Base-by-base conservation (phyloP, 2,329 filamentous ascomycete species). In the Tolypocladium inflatum region DNA sequence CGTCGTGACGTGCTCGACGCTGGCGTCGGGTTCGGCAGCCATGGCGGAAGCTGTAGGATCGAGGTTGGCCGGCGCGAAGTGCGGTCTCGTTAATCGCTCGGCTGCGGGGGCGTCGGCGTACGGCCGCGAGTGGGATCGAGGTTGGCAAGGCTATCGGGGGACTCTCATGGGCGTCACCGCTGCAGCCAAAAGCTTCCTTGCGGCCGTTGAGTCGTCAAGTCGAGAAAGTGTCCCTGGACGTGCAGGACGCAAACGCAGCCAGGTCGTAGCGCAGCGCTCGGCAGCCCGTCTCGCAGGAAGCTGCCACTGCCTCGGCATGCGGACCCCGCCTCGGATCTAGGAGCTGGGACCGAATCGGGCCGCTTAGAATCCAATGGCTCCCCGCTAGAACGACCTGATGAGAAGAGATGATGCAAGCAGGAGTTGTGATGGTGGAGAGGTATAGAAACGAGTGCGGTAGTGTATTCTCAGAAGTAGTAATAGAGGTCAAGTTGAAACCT, bases 1-100 rank as follows among this genome's bases (percentile, higher is more conserved):
- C 11, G 62, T 54, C 51, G 61, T 45, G 55, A 58, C 33, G 33
- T 59, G 39, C 50, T 57, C 57, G 45, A 54, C 45, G 53, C 55
- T 60, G 37, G 48, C 41, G 54, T 57, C 61, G 58, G 55, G 48
- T 26, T 21, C 37, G 39, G 57, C 15, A 52, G 57, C 35, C 57
- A 58, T 58, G 37, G 43, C 17, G n/a, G 45, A 9, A 30, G 23
- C 7, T 33, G 23, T 30, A 19, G 23, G 43, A 30, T 48, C 21
- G 10, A 7, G 13, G 13, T 4, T 0, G 43, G 23, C 8, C 26
- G 26, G 26, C 19, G 45, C 10, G 6, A 43, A 23, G n/a, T 4
- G 43, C 43, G 11, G 13, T 45, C 15, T 2, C 4, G 45, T 19
- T 13, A 51, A 51, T 51, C 30, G 26, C 48, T 35, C 26, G 26